Base-by-base conservation (phyloP, 176 grass and related monocot species). In the Triticum turgidum region DNA sequence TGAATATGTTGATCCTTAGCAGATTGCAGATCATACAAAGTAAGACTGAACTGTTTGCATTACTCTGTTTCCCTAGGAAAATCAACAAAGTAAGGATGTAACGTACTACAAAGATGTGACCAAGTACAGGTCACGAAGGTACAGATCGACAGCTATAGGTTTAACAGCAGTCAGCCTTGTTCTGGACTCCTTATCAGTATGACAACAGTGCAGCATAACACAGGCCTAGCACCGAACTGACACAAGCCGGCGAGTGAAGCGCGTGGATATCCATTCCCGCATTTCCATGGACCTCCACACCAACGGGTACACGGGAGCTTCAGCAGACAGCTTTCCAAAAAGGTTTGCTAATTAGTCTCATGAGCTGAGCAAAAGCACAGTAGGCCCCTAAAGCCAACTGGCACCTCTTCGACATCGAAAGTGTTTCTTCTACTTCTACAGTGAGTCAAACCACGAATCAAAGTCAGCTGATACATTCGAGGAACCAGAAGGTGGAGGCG, bases 391-490 rank as follows among this genome's bases (percentile, higher is more conserved):
- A 78, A 79, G 14, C 11, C 35, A 80, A 68, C 34, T 21, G 54
- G 49, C 51, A 49, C 2, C 67, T 84, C 61, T 64, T 84, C 69
- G 63, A 1, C 1, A 21, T 44, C 33, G 11, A 25, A 30, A 70
- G 33, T 2, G 21, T 44, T 59, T 51, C 59, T 41, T 81, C 42
- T 32, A 25, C 59, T 25, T 81, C 54, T 82, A 92, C 0, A 94
- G 56, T 6, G 88, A 94, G 88, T 99, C 94, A 90, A 99, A 89
- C 92, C 92, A 96, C 22, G 89, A 94, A 88, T 96, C 94, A 79
- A 99, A 96, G 86, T 94, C 85, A 72, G 88, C 90, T 1, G 87
- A 65, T 22, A 73, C 54, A 58, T 92, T 91, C 56, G 73, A 74
- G 41, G 67, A 62, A 0, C 61, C 71, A 24, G 91, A 85, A 73